Evolutionary conservation across 1,284 basidiomycete species (phyloP), one percentile per base, ranked within the genome.

Genomic region (Ustilago crameri): DNA sequence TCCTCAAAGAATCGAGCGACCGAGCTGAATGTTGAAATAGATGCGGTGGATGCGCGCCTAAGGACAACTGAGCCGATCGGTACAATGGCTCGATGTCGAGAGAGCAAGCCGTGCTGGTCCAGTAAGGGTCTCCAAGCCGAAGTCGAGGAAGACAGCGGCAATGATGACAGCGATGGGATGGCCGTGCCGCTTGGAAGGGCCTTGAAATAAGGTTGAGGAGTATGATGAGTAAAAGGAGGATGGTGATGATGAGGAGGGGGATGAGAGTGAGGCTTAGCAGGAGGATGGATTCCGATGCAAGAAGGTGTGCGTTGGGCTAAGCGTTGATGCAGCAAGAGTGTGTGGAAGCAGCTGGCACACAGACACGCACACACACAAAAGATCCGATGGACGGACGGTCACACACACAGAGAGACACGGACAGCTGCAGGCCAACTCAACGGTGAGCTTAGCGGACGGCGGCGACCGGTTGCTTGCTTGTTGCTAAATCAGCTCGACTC

Each of bases 231-330:
- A 17, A 9, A 17, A 37, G 35, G n/a, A n/a, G 35, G n/a, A 37
- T 7, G n/a, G 17, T 7, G n/a, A 37, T 7, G n/a, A 37, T 7
- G 35, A 37, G 35, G 35, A 12, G 12, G 30, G 12, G 30, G 30
- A 30, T 30, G 30, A 12, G 7, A 30, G 12, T 7, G 30, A 30
- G 30, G 30, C 30, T 30, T 30, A 7, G 12, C 30, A 10, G 34
- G 35, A 38, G 55, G 47, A 51, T 58, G 41, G 55, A 55, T 55
- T 47, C 53, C 37, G 53, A 55, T 55, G 27, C 38, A 30, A 35
- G 45, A 55, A 55, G 45, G 53, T 55, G 45, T 35, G 27, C 30
- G 32, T 18, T 23, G 30, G 30, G 30, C 7, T 30, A 12, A 17
- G 7, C 9, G 35, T 37, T 37, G 35, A 37, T 37, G 35, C 35